Conservation (phyloP, 2,329 filamentous ascomycete genomes). For the Lecanicillium sp. region DNA sequence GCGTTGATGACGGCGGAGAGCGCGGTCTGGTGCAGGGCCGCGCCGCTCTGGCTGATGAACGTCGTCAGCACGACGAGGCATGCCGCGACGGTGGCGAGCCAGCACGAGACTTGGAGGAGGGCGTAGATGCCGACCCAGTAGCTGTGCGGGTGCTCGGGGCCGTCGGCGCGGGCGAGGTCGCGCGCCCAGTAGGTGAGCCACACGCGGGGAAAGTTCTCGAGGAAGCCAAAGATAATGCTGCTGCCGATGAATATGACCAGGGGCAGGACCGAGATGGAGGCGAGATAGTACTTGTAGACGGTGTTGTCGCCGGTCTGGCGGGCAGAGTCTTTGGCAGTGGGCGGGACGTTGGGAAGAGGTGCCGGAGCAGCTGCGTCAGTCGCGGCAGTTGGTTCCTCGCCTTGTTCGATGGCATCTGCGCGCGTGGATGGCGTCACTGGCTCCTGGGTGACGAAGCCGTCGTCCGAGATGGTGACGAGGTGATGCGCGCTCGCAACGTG, state of each 20-base stretch:
- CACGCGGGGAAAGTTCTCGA: slow-evolving; percentile 20
- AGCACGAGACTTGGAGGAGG: slow-evolving; percentile 13
- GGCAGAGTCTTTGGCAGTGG: slow-evolving; percentile 14
- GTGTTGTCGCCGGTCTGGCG: slow-evolving; percentile 18
- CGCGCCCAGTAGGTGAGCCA: slow-evolving; percentile 30
- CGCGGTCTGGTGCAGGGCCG: slow-evolving; percentile 20
- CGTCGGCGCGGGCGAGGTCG: slow-evolving; percentile 14
- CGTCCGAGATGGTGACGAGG: slow-evolving; percentile 31
- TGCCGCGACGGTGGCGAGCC: slow-evolving; percentile 4
- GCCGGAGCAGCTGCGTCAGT: neutral
- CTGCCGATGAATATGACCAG: slow-evolving; percentile 7
- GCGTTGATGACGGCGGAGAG: slow-evolving; percentile 22
- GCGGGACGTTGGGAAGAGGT: neutral
- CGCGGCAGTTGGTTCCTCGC: too few species aligned
- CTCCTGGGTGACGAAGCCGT: too few species aligned
- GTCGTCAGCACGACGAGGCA: slow-evolving; percentile 17
- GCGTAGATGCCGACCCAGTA: slow-evolving; percentile 19
- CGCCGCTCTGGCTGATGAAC: slow-evolving; percentile 1
- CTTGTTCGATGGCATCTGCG: too few species aligned
- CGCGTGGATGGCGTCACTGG: too few species aligned
- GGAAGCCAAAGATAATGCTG: slow-evolving; percentile 15
- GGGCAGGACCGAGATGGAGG: slow-evolving; percentile 12
- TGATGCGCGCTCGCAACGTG: slow-evolving; percentile 33
- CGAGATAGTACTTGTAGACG: slow-evolving; percentile 22
- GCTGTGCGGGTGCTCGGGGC: slow-evolving; percentile 7